Conservation (phyloP, 2,329 filamentous ascomycete species). For the Fusarium nodosum region DNA sequence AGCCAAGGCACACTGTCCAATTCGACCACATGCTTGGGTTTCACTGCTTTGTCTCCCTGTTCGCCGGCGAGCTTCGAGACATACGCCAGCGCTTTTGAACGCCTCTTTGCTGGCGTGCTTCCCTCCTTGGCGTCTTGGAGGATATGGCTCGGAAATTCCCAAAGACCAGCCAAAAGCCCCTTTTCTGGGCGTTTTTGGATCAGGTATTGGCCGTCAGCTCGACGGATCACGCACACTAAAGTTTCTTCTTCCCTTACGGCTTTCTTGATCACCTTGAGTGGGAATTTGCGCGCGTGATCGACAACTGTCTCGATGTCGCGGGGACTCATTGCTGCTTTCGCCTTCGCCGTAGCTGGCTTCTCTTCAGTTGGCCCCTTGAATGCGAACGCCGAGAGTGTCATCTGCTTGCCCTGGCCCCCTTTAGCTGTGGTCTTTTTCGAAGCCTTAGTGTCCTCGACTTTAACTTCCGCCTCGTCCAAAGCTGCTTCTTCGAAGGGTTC, state of each 20-base stretch:
- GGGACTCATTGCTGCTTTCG: conserved; percentile 17
- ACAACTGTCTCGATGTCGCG: conserved; percentile 55
- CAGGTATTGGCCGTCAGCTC: conserved; percentile 60
- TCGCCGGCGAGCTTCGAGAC: conserved; percentile 49
- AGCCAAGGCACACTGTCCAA: conserved; percentile 69
- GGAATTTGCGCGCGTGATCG: conserved; percentile 65
- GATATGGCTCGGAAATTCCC: conserved; percentile 67
- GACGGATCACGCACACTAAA: conserved; percentile 66
- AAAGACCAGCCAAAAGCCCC: conserved; percentile 67
- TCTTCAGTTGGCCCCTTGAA: conserved; percentile 47
- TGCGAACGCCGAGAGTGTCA: conserved; percentile 55
- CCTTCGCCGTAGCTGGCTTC: conserved; percentile 24
- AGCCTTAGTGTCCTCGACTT: conserved; percentile 12
- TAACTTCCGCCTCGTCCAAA: conserved; percentile 39
- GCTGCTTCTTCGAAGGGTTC: conserved; percentile 59
- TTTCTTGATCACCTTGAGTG: conserved; percentile 65
- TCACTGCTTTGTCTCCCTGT: conserved; percentile 14
- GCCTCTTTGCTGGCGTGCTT: conserved; percentile 53
- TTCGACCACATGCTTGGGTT: conserved; percentile 55
- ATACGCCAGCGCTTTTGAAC: conserved; percentile 55
- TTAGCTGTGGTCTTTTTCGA: conserved; percentile 33
- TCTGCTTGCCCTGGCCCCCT: conserved; percentile 41
- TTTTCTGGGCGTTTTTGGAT: conserved; percentile 66
- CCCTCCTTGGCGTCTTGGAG: conserved; percentile 47
- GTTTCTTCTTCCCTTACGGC: conserved; percentile 66